Base-by-base conservation (phyloP, 768 basidiomycete species). In the Rhodotorula diobovata region DNA sequence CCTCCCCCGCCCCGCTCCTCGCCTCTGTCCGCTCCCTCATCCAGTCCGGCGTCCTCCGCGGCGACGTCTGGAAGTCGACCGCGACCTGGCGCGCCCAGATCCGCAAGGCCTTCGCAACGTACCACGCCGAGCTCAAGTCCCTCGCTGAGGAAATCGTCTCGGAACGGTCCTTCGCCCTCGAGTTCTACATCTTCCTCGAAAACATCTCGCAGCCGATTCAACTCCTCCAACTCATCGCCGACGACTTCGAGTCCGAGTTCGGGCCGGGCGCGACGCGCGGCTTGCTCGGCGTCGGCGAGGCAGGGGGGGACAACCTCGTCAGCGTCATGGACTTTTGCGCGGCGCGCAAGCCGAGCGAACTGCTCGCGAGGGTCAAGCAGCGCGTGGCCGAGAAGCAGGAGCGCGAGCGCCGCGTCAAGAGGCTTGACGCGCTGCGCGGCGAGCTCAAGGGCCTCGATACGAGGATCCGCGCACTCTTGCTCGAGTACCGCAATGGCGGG, bases 211-310 rank as follows among this genome's bases (percentile, higher is more conserved):
- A 68, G 56, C 73, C 73, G 4, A n/a, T 74, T 32, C 69, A 71
- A 45, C 67, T 74, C 25, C 61, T 74, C 18, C 67, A 70, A n/a
- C 63, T 74, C 55, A 66, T 74, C 57, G 63, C 69, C 46, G 73
- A 74, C 48, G 73, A 74, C 51, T 74, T 74, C 51, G 73, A 74
- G 37, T 21, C 43, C 66, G 73, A 74, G 60, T 74, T 74, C 35
- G 73, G 73, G 2, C 53, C 57, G 10, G 67, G 61, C 9, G 73
- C 73, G n/a, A 71, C 69, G 8, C 59, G 66, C 12, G 73, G 73
- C 2, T 28, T 74, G 45, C 46, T 74, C 18, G 73, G 69, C 16
- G 69, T 74, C 28, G 73, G 73, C 25, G 69, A 74, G 2, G 63
- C 63, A 6, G 73, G 73, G 2, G 73, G 73, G 1, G 66, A 71